A percentile compares a stretch with the other conserved stretches of the same genome.
These are phyloP conservation scores for Naegleria gruberi DNA, from an alignment of 208 protist species.

Conservation along the genomic window DNA sequence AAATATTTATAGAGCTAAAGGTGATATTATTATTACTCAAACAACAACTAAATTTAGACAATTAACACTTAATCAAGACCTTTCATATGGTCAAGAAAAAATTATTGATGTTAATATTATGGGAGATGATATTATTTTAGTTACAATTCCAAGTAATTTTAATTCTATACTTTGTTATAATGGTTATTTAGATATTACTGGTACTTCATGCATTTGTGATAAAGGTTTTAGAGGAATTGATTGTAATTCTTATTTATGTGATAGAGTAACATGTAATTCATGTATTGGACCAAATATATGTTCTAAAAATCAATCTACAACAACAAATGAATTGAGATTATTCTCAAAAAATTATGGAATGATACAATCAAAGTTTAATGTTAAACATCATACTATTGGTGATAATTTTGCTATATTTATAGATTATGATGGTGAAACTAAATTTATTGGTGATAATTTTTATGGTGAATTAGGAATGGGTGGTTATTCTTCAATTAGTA, in stretches of 20 bases:
- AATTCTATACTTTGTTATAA: background rate
- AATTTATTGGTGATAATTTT: background rate
- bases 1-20: background rate
- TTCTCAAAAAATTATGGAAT: too few relatives aligned
- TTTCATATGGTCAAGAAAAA: background rate
- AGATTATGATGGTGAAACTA: background rate
- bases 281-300: constrained; percentile 1
- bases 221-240: background rate
- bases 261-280: background rate
- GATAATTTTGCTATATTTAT: background rate
- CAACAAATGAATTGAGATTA: background rate
- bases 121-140: background rate
- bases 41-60: background rate
- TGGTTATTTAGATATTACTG: background rate
- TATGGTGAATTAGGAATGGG: background rate
- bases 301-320: background rate
- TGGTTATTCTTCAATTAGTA: too few relatives aligned
- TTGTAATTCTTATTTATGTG: background rate
- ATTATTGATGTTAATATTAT: background rate
- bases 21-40: background rate
- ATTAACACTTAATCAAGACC: background rate
- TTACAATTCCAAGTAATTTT: background rate
- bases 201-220: background rate
- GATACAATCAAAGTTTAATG: too few relatives aligned
- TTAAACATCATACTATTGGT: background rate